phyloP scores from a whole-genome alignment of 2,329 filamentous ascomycete genomes.

The Xylariomycetidae sp. region DNA sequence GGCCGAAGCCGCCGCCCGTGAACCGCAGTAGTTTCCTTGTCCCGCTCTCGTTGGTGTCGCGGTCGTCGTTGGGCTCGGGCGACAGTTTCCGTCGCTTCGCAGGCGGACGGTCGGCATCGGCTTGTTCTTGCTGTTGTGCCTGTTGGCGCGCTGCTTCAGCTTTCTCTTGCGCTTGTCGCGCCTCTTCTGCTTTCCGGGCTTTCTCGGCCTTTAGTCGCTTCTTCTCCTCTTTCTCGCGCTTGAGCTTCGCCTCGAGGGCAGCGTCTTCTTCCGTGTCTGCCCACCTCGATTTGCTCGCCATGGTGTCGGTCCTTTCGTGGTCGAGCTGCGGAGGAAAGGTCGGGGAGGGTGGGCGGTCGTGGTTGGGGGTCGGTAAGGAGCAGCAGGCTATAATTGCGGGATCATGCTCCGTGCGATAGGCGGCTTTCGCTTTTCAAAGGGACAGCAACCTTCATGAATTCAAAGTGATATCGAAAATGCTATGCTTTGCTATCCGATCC shows the following conservation, averaged over 20 bases:
- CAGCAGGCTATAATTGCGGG: no score
- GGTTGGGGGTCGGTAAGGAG: no score
- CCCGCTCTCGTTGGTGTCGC: conserved; percentile 15
- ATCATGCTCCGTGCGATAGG: no score
- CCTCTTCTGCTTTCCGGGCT: conserved; percentile 62
- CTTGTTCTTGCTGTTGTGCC: conserved; percentile 23
- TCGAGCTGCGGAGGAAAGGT: no score
- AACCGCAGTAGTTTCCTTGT: conserved; percentile 62
- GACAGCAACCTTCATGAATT: no score
- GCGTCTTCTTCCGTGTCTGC: conserved; percentile 77
- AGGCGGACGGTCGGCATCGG: conserved; percentile 35
- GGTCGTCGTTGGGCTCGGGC: conserved; percentile 31
- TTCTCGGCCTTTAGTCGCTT: conserved; percentile 78
- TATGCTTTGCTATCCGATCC: no score
- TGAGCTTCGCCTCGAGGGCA: conserved; percentile 64
- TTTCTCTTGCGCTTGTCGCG: conserved; percentile 19
- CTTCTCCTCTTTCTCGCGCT: conserved; percentile 83
- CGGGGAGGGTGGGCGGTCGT: no score
- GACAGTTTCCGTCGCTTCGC: conserved; percentile 58
- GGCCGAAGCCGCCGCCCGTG: conserved; percentile 55
- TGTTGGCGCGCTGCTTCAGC: conserved; percentile 25
- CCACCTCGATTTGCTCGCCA: conserved; percentile 78
- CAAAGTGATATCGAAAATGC: no score
- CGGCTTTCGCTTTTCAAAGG: no score
- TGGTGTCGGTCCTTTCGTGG: conserved; percentile 24